phyloP scores from a whole-genome alignment of 2,329 filamentous ascomycete genomes.

The Magnaporthiopsis poae region DNA sequence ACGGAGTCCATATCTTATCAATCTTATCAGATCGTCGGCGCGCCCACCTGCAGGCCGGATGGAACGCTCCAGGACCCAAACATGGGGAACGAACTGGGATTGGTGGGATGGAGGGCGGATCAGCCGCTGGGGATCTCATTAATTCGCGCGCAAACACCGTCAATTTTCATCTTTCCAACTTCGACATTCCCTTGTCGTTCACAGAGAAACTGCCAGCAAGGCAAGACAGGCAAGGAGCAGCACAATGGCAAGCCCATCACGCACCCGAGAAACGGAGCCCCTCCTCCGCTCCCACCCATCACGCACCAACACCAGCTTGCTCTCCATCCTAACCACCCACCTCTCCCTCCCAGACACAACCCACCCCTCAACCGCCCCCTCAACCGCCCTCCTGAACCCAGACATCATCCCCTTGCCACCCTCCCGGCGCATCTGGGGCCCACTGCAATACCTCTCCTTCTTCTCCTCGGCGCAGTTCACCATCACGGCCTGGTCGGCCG shows the following conservation, averaged over 20 bases:
- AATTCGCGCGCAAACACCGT: neutral
- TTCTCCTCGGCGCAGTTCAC: conserved; percentile 8
- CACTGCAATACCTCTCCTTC: neutral
- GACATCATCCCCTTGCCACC: conserved; percentile 15
- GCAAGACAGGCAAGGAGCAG: neutral
- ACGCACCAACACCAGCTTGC: neutral
- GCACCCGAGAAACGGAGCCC: neutral
- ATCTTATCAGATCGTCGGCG: neutral
- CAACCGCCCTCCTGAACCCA: conserved; percentile 12
- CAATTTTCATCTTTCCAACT: too few species aligned
- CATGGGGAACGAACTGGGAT: neutral
- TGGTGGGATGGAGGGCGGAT: neutral
- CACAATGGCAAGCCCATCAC: neutral
- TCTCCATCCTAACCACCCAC: conserved; percentile 1
- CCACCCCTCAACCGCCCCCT: conserved; percentile 1
- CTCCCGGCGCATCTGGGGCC: conserved; percentile 12
- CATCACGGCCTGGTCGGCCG: conserved; percentile 13
- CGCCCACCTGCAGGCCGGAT: too few species aligned
- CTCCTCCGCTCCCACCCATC: neutral
- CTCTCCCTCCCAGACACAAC: conserved; percentile 2
- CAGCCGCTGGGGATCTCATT: neutral
- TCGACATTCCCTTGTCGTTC: too few species aligned
- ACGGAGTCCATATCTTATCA: neutral
- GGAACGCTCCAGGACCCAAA: too few species aligned
- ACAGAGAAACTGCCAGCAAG: neutral